A percentile compares a stretch with the other conserved stretches of the same genome.
Conservation (phyloP, 2,329 filamentous ascomycete species). For the Pyrenophora seminiperda region DNA sequence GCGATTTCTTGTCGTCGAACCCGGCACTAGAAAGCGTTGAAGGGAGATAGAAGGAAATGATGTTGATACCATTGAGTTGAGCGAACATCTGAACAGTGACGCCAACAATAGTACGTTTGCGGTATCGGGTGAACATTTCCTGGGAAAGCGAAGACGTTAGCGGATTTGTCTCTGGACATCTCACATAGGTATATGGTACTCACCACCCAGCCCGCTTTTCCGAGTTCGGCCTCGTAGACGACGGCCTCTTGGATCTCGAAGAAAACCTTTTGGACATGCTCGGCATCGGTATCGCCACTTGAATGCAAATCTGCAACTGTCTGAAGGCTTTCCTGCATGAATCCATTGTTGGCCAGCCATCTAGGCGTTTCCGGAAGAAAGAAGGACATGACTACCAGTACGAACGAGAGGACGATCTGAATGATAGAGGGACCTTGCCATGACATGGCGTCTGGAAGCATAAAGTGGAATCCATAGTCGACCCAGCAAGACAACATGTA, state of each 20-base stretch:
- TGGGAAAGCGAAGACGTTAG: constrained; percentile 10
- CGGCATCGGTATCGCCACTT: constrained; percentile 42
- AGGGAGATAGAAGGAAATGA: constrained; percentile 52
- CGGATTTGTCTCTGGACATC: not conserved
- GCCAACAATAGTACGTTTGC: constrained; percentile 50
- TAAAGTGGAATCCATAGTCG: constrained; percentile 48
- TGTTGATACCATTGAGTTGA: constrained; percentile 51
- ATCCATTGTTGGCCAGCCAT: constrained; percentile 51
- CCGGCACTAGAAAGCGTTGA: constrained; percentile 26
- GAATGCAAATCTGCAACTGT: constrained; percentile 51
- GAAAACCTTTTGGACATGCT: constrained; percentile 46
- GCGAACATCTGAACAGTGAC: constrained; percentile 52
- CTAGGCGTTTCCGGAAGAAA: constrained; percentile 49
- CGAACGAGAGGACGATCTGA: constrained; percentile 42
- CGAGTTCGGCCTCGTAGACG: constrained; percentile 44
- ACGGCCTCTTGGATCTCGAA: constrained; percentile 49
- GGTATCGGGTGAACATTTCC: constrained; percentile 53
- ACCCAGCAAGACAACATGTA: constrained; percentile 51
- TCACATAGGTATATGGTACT: constrained; percentile 2
- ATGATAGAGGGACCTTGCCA: constrained; percentile 44
- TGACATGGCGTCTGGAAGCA: constrained; percentile 41
- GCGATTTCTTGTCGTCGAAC: constrained; percentile 46
- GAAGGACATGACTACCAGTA: constrained; percentile 45
- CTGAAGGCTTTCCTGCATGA: constrained; percentile 48
- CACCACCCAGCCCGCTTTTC: constrained; percentile 43